A percentile compares a stretch with the other conserved stretches of the same genome.
Conservation (phyloP, 2,329 filamentous ascomycete genomes). For the Penicillium psychrosexuale region DNA sequence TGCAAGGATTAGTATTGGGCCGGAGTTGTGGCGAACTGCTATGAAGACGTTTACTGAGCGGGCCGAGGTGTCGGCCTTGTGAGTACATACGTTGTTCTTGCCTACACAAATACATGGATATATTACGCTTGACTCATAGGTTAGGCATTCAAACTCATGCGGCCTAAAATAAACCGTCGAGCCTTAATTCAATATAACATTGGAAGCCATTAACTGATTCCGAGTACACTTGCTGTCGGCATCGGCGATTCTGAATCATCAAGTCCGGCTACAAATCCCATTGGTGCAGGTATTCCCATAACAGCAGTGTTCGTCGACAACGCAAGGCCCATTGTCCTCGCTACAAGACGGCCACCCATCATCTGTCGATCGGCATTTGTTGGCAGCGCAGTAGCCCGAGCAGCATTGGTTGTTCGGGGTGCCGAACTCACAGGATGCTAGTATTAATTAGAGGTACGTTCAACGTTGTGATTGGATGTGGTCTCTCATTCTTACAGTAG, state of each 20-base stretch:
- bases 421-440: constrained; percentile 21
- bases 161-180: neutral
- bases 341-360: constrained; percentile 26
- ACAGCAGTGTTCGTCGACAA: constrained; percentile 29
- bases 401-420: constrained; percentile 22
- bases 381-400: constrained; percentile 31
- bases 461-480: neutral
- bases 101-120: too few species aligned
- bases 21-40: constrained; percentile 45
- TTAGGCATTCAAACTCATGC: neutral
- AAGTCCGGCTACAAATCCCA: constrained; percentile 20
- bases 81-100: neutral
- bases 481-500: constrained; percentile 19
- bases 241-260: neutral
- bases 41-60: constrained; percentile 33
- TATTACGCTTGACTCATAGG: neutral
- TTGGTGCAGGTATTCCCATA: constrained; percentile 28
- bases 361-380: constrained; percentile 29
- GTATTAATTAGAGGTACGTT: neutral
- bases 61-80: constrained; percentile 25
- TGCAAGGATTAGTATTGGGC: constrained; percentile 56
- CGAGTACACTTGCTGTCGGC: too few species aligned
- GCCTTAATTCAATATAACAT: neutral
- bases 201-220: neutral
- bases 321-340: constrained; percentile 27